Evolutionary conservation across 805 yeast species (phyloP), one percentile per base, ranked within the genome.

Genomic region (Phaffomyces thermotolerans): DNA sequence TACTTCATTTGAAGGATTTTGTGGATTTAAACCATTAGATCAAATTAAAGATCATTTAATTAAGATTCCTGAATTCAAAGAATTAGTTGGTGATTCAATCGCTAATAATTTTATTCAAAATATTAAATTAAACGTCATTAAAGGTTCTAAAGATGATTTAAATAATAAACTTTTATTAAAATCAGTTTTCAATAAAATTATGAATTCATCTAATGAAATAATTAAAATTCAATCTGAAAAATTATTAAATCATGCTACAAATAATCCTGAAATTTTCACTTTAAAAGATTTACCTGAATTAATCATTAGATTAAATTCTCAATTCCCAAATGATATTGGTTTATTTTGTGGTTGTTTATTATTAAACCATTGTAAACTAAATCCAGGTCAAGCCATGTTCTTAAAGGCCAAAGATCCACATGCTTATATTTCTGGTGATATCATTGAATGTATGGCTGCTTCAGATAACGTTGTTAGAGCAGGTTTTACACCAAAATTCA

Each of bases 391-490:
- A 69, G 98, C 97, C 45, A 89, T 93, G 81, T 93, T 90, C 61
- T 73, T 93, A 63, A 88, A 87, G 60, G 98, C 99, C 36, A 87
- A 88, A 67, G 97, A 90, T 65, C 98, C 98, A 23, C 99, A 93
- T 66, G 99, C 99, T 30, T 93, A 93, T 67, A 91, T 93, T 49
- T 75, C 83, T 43, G 99, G 99, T 52, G 98, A 93, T 65, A 93
- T 93, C 54, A 90, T 93, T 59, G 99, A 93, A 71, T 93, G 99
- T 72, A 93, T 93, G 99, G 99, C 99, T 36, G 97, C 99, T 8
- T 83, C 95, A 34, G 99, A 93, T 65, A 93, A 93, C 58, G 99
- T 93, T 45, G 97, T 93, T 40, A 79, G 99, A 65, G 95, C 97
- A 4, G 99, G 99, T 13, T 93, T 93, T 73, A 93, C 99, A n/a